Evolutionary conservation across 495 filamentous ascomycete genomes (phyloP).

Genomic region (Penicillium cosmopolitanum): DNA sequence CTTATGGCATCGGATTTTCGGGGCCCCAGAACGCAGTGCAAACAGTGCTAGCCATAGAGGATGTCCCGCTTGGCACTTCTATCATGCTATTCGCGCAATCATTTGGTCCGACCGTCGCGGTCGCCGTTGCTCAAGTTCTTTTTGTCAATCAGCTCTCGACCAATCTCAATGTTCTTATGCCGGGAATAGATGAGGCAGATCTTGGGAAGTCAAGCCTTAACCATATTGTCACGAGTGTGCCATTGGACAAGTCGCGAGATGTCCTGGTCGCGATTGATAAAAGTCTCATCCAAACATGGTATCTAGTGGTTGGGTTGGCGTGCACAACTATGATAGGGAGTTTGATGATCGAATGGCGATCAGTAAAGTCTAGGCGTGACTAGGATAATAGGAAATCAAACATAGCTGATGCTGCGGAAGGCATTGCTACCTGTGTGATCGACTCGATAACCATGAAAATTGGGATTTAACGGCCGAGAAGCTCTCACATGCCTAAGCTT

Average conservation of each 20-base stretch:
- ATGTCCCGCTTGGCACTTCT: constrained; percentile 51
- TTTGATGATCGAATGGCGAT: constrained; percentile 60
- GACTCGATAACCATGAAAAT: too few species aligned
- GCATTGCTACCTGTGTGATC: too few species aligned
- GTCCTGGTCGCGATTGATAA: constrained; percentile 50
- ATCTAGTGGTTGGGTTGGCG: constrained; percentile 36
- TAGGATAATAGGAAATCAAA: background rate
- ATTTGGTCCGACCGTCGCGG: constrained; percentile 61
- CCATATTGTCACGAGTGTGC: constrained; percentile 38
- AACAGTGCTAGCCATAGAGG: constrained; percentile 45
- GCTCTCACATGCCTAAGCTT: too few species aligned
- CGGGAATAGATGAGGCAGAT: constrained; percentile 32
- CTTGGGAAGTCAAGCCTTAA: constrained; percentile 51
- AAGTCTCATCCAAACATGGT: constrained; percentile 25
- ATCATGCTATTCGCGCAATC: constrained; percentile 65
- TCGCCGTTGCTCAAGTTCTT: constrained; percentile 57
- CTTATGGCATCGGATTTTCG: constrained; percentile 62
- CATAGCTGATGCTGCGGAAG: too few species aligned
- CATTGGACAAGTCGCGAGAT: constrained; percentile 37
- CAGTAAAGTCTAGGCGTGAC: constrained; percentile 47
- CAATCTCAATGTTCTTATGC: constrained; percentile 41
- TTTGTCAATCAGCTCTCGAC: constrained; percentile 53
- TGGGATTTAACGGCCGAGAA: too few species aligned
- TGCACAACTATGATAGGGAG: constrained; percentile 54
- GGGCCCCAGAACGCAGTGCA: constrained; percentile 52